A percentile compares a stretch with the other conserved stretches of the same genome.
Conservation (phyloP, 768 basidiomycete species). For the Goffeauzyma gilvescens region DNA sequence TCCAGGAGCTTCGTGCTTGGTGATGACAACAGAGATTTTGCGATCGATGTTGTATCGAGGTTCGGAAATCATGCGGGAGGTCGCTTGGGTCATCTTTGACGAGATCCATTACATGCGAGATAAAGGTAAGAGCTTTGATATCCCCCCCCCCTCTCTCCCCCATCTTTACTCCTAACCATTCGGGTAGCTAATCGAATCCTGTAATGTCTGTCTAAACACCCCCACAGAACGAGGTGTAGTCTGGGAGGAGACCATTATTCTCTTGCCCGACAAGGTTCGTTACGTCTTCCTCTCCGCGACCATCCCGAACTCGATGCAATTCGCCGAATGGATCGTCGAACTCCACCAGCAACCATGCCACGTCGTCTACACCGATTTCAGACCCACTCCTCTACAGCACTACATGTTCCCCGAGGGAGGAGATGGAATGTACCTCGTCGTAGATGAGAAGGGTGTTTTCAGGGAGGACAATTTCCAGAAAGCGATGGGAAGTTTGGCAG, state of each 20-base stretch:
- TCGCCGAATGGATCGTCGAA: conserved; percentile 97
- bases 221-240: conserved; percentile 90
- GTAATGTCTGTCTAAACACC: no score
- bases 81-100: conserved; percentile 99
- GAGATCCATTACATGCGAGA: conserved; percentile 99
- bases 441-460: conserved; percentile 97
- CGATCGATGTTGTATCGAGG: conserved; percentile 97
- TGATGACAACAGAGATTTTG: conserved; percentile 99
- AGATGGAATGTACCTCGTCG: conserved; percentile 90
- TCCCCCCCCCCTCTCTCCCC: neutral
- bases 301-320: conserved; percentile 98
- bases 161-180: neutral
- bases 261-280: conserved; percentile 84
- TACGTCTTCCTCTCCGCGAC: conserved; percentile 98
- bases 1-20: conserved; percentile 84
- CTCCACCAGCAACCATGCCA: conserved; percentile 96
- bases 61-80: conserved; percentile 97
- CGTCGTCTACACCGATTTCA: conserved; percentile 97
- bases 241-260: conserved; percentile 87
- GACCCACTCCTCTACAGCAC: conserved; percentile 92
- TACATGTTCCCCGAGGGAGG: conserved; percentile 94
- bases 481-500: conserved; percentile 85
- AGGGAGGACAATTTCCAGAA: conserved; percentile 93
- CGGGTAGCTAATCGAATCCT: no score
- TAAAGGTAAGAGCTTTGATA: conserved; percentile 43